These are phyloP conservation scores for Claviceps digitariae DNA, from an alignment of 2,329 filamentous ascomycete genomes.

Conservation along the genomic window DNA sequence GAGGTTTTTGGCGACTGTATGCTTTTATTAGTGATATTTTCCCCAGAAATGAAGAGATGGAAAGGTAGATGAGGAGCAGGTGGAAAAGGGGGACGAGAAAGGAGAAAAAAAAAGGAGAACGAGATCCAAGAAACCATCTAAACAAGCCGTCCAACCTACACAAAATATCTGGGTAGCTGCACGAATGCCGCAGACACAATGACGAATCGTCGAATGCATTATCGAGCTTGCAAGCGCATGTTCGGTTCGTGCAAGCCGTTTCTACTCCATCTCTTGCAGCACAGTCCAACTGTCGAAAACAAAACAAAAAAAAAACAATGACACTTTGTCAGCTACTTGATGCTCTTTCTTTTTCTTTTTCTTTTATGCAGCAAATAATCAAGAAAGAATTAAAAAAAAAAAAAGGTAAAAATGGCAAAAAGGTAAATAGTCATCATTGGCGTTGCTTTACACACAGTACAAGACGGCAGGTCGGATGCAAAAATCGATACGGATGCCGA, in stretches of 20 bases:
- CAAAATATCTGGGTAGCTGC: background rate
- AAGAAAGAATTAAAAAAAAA: too few relatives aligned
- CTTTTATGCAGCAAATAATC: too few relatives aligned
- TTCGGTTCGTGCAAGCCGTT: background rate
- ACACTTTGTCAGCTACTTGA: background rate
- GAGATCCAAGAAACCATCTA: too few relatives aligned
- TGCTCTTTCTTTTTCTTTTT: too few relatives aligned
- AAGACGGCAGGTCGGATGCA: background rate
- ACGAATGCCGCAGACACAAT: background rate
- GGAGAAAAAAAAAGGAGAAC: background rate
- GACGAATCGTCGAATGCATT: background rate
- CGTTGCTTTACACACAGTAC: constrained; percentile 2
- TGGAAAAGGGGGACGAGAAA: too few relatives aligned
- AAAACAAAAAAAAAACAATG: background rate
- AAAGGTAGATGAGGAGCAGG: too few relatives aligned
- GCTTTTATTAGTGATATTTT: too few relatives aligned
- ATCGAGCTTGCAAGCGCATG: constrained; percentile 3
- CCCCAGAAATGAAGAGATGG: too few relatives aligned
- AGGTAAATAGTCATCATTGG: too few relatives aligned
- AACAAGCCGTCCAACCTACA: background rate
- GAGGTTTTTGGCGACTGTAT: constrained; percentile 1
- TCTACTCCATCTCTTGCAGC: background rate
- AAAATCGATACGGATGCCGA: background rate
- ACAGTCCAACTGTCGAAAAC: background rate
- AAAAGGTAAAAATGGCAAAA: background rate